Conservation (phyloP, 2,329 filamentous ascomycete species). For the Calonectria pseudoreteaudii region DNA sequence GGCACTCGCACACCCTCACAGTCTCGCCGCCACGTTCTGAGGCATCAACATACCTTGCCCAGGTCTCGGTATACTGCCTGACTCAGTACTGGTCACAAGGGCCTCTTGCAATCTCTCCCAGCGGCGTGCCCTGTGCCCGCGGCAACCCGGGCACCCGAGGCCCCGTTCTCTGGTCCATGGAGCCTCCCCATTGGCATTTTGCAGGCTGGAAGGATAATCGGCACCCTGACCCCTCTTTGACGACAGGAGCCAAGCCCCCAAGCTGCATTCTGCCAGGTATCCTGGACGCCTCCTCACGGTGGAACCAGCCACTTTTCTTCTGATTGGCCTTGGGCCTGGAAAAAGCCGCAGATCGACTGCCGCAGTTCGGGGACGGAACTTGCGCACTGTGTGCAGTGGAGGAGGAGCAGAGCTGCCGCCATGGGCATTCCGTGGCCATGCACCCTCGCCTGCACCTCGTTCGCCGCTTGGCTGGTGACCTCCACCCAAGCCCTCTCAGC, state of each 20-base stretch:
- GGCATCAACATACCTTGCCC: slow-evolving; percentile 37
- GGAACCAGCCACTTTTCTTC: slow-evolving; percentile 38
- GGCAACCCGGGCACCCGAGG: slow-evolving; percentile 43
- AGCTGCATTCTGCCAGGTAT: slow-evolving; percentile 43
- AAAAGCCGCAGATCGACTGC: slow-evolving; percentile 49
- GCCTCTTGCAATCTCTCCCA: slow-evolving; percentile 40
- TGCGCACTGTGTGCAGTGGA: slow-evolving; percentile 39
- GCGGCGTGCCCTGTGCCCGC: slow-evolving; percentile 34
- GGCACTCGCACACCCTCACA: slow-evolving; percentile 45
- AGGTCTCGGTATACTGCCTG: slow-evolving; percentile 39
- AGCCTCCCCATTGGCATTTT: slow-evolving; percentile 39
- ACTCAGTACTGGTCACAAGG: slow-evolving; percentile 46
- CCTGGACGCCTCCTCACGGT: slow-evolving; percentile 40
- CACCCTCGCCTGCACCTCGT: slow-evolving; percentile 34
- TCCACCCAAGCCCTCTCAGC: slow-evolving; percentile 27
- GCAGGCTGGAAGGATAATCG: slow-evolving; percentile 44
- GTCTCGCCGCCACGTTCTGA: slow-evolving; percentile 44
- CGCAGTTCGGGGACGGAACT: slow-evolving; percentile 33
- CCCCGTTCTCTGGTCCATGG: slow-evolving; percentile 39
- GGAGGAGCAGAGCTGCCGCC: slow-evolving; percentile 26
- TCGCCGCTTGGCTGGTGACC: slow-evolving; percentile 27
- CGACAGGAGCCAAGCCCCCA: slow-evolving; percentile 39
- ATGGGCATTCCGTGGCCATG: slow-evolving; percentile 43
- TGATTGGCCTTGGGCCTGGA: slow-evolving; percentile 43
- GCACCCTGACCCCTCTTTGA: slow-evolving; percentile 46